Conservation (phyloP, 345 rosid species). For the Eucalyptus polybractea region DNA sequence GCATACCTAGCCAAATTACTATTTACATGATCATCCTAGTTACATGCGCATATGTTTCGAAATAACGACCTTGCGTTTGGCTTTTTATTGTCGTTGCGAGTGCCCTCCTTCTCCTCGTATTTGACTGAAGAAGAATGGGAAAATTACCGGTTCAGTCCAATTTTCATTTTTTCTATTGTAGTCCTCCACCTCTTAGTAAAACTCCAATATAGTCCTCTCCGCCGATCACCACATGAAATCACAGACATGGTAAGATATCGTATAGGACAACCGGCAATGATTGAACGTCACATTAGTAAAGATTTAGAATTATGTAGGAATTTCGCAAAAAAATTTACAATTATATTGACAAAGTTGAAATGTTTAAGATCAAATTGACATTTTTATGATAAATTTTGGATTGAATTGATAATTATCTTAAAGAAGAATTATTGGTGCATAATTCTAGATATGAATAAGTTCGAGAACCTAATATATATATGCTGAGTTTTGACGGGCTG, state of each 20-base stretch:
- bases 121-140: not conserved
- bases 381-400: not conserved
- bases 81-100: not conserved
- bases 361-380: not conserved
- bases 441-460: not conserved
- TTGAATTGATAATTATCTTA: not conserved
- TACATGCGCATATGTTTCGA: not conserved
- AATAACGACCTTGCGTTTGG: not conserved
- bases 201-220: not conserved
- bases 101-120: not conserved
- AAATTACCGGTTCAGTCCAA: not conserved
- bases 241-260: accelerated
- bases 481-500: not conserved
- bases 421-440: not conserved
- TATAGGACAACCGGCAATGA: not conserved
- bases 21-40: not conserved
- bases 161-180: not conserved
- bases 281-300: not conserved
- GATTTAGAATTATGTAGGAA: not conserved
- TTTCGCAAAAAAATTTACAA: accelerated
- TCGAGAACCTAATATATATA: not conserved
- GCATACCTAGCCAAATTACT: not conserved
- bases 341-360: not conserved
- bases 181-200: not conserved
- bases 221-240: not conserved